A percentile compares a stretch with the other conserved stretches of the same genome.
phyloP scores from a whole-genome alignment of 208 protist species.

The Acanthamoeba sp. region DNA sequence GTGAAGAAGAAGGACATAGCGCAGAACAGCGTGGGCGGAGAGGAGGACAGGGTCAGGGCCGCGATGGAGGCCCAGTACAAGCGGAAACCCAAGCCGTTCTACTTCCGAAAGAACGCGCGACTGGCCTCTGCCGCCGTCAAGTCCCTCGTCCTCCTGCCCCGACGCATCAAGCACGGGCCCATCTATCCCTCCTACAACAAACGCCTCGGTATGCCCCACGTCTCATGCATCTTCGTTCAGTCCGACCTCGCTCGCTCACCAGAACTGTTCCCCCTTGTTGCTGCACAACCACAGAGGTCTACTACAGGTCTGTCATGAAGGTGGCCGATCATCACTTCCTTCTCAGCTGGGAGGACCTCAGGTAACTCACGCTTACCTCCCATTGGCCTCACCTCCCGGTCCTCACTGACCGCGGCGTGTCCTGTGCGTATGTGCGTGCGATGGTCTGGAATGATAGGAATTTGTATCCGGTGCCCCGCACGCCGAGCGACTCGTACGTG shows the following conservation, averaged over 20 bases:
- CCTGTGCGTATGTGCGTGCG: no score
- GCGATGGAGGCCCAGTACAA: constrained; percentile 44
- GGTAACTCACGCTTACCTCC: not conserved
- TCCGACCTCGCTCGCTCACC: no score
- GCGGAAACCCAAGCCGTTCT: not conserved
- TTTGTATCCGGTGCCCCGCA: constrained; percentile 15
- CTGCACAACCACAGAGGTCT: not conserved
- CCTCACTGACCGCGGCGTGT: not conserved
- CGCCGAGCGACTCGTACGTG: not conserved
- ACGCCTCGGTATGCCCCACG: not conserved
- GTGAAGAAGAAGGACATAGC: constrained; percentile 23
- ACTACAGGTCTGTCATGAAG: not conserved
- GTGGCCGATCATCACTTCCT: constrained; percentile 17
- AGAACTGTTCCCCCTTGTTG: not conserved
- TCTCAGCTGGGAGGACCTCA: constrained; percentile 12
- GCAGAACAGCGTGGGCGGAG: not conserved
- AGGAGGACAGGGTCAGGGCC: not conserved
- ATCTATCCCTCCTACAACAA: constrained; percentile 29
- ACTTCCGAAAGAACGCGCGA: not conserved
- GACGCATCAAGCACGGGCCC: not conserved
- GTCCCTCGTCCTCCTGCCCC: not conserved
- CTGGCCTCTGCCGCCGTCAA: not conserved
- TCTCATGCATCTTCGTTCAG: no score
- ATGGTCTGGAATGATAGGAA: not conserved
- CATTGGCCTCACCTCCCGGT: not conserved